These are phyloP conservation scores for Macrolepiota fuliginosa DNA, from an alignment of 768 basidiomycete genomes.

Conservation along the genomic window DNA sequence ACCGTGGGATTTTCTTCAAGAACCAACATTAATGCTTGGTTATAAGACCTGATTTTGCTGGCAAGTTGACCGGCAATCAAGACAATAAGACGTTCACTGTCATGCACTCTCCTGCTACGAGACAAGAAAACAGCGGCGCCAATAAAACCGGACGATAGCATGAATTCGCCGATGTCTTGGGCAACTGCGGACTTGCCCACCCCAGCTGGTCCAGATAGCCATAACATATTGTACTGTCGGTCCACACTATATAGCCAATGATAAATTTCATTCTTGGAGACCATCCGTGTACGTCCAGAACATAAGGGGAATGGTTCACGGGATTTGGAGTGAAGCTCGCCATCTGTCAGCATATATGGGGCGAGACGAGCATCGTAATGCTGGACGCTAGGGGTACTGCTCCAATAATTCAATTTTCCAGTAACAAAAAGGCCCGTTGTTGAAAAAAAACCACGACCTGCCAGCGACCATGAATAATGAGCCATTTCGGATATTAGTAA, in stretches of 20 bases:
- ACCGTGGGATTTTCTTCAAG: not conserved
- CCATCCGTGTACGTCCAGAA: not conserved
- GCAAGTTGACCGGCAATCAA: not conserved
- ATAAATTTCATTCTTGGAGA: not conserved
- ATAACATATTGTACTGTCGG: not conserved
- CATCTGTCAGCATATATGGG: not conserved
- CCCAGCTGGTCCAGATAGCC: not conserved
- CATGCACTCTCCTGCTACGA: not conserved
- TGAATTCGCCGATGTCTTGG: not conserved
- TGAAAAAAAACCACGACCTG: too few relatives aligned
- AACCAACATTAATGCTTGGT: not conserved
- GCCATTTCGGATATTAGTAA: too few relatives aligned
- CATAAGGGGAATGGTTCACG: slow-evolving; percentile 13
- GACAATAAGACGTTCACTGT: not conserved
- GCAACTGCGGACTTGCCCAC: not conserved
- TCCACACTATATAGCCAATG: not conserved
- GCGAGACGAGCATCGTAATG: not conserved
- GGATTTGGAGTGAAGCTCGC: slow-evolving; percentile 14
- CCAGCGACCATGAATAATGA: too few relatives aligned
- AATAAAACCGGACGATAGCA: too few relatives aligned
- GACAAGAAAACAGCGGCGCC: not conserved
- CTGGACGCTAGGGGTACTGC: too few relatives aligned
- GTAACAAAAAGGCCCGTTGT: too few relatives aligned
- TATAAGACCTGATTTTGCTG: not conserved
- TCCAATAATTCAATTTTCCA: too few relatives aligned